Conservation (phyloP, 2,329 filamentous ascomycete genomes). For the Boeremia lycopersici region DNA sequence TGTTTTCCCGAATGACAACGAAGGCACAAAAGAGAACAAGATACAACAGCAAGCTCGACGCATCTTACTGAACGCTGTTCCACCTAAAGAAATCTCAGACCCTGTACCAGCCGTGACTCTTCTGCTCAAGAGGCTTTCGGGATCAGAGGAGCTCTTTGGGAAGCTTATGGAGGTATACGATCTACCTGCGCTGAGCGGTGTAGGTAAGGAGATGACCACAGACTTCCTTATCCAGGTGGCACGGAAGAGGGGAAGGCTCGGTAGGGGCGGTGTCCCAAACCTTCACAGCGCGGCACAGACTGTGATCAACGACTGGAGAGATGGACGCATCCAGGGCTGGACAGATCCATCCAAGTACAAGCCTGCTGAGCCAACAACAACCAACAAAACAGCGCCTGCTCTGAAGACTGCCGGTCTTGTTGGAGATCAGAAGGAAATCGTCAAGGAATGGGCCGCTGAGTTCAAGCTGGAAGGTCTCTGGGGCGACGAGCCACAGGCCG, state of each 20-base stretch:
- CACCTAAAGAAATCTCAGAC: conserved; percentile 92
- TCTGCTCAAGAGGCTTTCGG: conserved; percentile 79
- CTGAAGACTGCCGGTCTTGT: conserved; percentile 35
- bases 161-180: conserved; percentile 85
- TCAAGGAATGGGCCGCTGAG: conserved; percentile 90
- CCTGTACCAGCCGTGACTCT: conserved; percentile 85
- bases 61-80: conserved; percentile 87
- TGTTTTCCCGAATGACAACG: conserved; percentile 75
- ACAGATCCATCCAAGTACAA: conserved; percentile 74
- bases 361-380: conserved; percentile 54
- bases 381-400: conserved; percentile 46
- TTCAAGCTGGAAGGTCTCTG: conserved; percentile 94
- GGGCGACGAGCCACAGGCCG: conserved; percentile 65
- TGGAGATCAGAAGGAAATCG: conserved; percentile 79
- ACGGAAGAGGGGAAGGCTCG: conserved; percentile 85
- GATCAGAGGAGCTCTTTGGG: conserved; percentile 73
- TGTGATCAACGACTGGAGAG: conserved; percentile 95
- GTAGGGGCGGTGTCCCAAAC: conserved; percentile 89
- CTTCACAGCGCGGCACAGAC: conserved; percentile 85
- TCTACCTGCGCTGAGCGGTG: conserved; percentile 74
- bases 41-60: conserved; percentile 81
- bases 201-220: conserved; percentile 76
- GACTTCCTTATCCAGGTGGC: conserved; percentile 96
- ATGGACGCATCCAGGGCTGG: conserved; percentile 94
- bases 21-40: conserved; percentile 55